Evolutionary conservation across 345 rosid genomes (phyloP), one percentile per base, ranked within the genome.

Genomic region (Diplotaxis tenuifolia): DNA sequence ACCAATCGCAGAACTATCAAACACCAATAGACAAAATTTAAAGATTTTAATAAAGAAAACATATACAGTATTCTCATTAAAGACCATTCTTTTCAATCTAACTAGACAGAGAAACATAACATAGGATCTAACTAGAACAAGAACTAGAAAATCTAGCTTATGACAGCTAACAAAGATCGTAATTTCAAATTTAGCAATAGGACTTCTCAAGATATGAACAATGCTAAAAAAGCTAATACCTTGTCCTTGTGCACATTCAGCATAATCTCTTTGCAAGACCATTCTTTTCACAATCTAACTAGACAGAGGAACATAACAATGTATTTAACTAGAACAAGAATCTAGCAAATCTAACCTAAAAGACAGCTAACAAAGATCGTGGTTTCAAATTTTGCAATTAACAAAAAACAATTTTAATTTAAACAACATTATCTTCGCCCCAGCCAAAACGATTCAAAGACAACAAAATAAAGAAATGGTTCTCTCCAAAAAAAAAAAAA

Each of bases 1-100:
- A 69, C 18, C 75, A 67, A 75, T 59, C 62, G 36, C 67, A 75
- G 73, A 9, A 67, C 73, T 50, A 62, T 63, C 79, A 76, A 69
- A 63, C 70, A 53, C 68, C 74, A 75, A 75, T 50, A 36, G 34
- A 67, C 49, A 16, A 6, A 34, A 55, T 15, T 47, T 47, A 4
- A 40, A 32, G 15, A 22, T 7, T 12, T 32, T 2, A 10, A 42
- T 21, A 27, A 19, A 10, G 2, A 34, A 65, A 31, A 32, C 22
- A 9, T 10, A n/a, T n/a, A n/a, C n/a, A n/a, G n/a, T n/a, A 28
- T 10, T 55, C 45, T 28, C 47, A 55, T 40, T 25, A 11, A 49
- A 56, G 54, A 68, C 6, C 25, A 68, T 22, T 54, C 52, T 23
- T 36, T 62, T 1, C 54, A 49, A 67, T 60, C 68, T 67, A 74